Conservation (phyloP, 2,329 filamentous ascomycete species). For the Zasmidium cellare region DNA sequence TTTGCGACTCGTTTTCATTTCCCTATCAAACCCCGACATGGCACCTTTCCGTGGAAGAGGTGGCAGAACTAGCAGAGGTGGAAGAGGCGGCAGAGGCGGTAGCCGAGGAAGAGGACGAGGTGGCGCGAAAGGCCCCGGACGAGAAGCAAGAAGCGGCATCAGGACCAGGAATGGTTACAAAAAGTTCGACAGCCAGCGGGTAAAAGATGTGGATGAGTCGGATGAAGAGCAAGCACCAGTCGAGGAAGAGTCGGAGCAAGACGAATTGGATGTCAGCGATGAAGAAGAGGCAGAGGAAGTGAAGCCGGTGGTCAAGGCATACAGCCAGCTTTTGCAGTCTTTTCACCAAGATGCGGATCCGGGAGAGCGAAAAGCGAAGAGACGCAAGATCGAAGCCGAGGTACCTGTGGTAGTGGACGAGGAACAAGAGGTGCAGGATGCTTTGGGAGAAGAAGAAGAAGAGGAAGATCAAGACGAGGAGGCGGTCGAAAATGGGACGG, state of each 20-base stretch:
- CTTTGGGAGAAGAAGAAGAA: constrained; percentile 41
- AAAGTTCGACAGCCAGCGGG: constrained; percentile 37
- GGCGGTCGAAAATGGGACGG: constrained; percentile 50
- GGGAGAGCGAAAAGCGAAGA: constrained; percentile 50
- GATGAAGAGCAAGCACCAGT: constrained; percentile 22
- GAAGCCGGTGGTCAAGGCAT: constrained; percentile 43
- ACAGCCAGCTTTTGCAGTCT: constrained; percentile 58
- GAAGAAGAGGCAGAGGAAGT: constrained; percentile 35
- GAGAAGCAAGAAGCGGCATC: constrained; percentile 34
- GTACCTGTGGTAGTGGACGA: constrained; percentile 6
- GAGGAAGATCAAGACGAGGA: constrained; percentile 48
- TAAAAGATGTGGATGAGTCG: constrained; percentile 33
- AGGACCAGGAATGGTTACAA: constrained; percentile 33
- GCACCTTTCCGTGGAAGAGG: constrained; percentile 31
- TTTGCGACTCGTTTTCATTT: too few species aligned
- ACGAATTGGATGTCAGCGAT: constrained; percentile 26
- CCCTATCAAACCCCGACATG: constrained; percentile 14
- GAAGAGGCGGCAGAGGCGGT: constrained; percentile 31
- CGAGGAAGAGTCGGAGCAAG: constrained; percentile 22
- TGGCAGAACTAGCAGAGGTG: constrained; percentile 25
- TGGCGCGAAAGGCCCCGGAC: constrained; percentile 23
- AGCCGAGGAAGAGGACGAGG: constrained; percentile 30
- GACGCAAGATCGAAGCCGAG: constrained; percentile 49
- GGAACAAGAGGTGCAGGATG: constrained; percentile 27
- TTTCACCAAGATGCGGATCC: constrained; percentile 46